Percentiles rank a stretch among this genome's conserved stretches.
Evolutionary conservation across 495 filamentous ascomycete genomes (phyloP).

Genomic region (Cercophora sp.): DNA sequence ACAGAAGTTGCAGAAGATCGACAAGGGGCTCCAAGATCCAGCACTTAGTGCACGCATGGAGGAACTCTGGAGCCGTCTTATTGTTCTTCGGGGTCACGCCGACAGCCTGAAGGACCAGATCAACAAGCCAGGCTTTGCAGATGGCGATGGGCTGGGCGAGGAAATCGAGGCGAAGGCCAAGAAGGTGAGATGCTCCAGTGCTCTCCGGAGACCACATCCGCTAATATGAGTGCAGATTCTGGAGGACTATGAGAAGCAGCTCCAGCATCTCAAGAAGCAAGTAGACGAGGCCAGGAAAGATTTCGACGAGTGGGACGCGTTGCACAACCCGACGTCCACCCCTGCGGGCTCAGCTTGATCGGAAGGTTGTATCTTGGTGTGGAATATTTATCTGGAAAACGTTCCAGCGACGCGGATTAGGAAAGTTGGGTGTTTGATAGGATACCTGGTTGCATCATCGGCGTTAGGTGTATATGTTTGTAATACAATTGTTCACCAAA

Average conservation of each 20-base stretch:
- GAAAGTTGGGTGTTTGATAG: neutral
- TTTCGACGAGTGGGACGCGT: slow-evolving; percentile 70
- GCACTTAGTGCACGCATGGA: slow-evolving; percentile 76
- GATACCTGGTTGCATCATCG: slow-evolving; percentile 10
- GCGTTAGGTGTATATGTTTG: slow-evolving; percentile 2
- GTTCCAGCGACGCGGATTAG: neutral
- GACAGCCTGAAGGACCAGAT: slow-evolving; percentile 75
- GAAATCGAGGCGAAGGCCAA: slow-evolving; percentile 74
- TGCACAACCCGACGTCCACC: slow-evolving; percentile 35
- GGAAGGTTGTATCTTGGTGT: slow-evolving; percentile 5
- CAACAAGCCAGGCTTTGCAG: slow-evolving; percentile 55
- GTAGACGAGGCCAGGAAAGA: slow-evolving; percentile 73
- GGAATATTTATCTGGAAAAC: too few relatives aligned
- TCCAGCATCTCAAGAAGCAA: slow-evolving; percentile 79
- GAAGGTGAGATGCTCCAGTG: slow-evolving; percentile 58
- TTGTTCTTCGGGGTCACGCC: slow-evolving; percentile 75
- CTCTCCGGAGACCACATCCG: neutral
- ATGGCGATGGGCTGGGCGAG: slow-evolving; percentile 61
- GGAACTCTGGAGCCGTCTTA: slow-evolving; percentile 95
- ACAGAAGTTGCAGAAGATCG: slow-evolving; percentile 73
- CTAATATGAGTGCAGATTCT: slow-evolving; percentile 60
- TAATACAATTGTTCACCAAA: neutral
- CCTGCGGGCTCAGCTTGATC: slow-evolving; percentile 19
- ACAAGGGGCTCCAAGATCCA: slow-evolving; percentile 76
- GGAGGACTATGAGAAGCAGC: slow-evolving; percentile 83